Conservation (phyloP, 176 grass and related monocot species). For the Oryza glaberrima region DNA sequence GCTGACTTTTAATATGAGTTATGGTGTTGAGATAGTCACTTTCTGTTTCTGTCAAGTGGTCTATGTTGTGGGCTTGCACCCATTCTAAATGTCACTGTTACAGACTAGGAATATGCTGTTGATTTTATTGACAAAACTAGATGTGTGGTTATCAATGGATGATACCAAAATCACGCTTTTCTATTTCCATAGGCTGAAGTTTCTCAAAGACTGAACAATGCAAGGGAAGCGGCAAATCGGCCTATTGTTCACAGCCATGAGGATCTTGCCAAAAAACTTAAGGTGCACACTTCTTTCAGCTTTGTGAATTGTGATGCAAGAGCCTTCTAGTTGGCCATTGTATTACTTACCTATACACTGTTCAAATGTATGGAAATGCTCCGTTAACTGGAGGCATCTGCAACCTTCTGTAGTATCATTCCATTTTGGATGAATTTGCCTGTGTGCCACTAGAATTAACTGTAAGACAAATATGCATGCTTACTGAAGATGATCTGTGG, state of each 20-base stretch:
- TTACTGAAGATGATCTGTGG: conserved; percentile 18
- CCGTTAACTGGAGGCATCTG: not conserved
- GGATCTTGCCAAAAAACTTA: conserved; percentile 91
- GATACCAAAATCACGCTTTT: not conserved
- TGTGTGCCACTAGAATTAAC: too few relatives aligned
- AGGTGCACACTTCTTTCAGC: conserved; percentile 46
- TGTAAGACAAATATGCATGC: not conserved
- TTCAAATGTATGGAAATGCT: not conserved
- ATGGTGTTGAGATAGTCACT: not conserved
- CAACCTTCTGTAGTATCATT: not conserved
- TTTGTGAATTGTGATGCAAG: not conserved
- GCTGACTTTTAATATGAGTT: not conserved
- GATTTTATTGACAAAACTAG: conserved; percentile 10
- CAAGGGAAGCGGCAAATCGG: conserved; percentile 76
- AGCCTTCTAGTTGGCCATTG: not conserved
- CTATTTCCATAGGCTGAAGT: conserved; percentile 77
- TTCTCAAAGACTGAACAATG: conserved; percentile 75
- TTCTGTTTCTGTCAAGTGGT: not conserved
- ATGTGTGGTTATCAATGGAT: conserved; percentile 4
- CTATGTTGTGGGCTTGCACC: not conserved
- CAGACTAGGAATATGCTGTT: not conserved
- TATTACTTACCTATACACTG: not conserved
- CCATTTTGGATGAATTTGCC: not conserved
- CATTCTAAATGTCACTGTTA: not conserved
- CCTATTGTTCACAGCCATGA: conserved; percentile 83